Percentiles rank a stretch among this genome's conserved stretches.
These are phyloP conservation scores for Pistacia vera DNA, from an alignment of 345 rosid genomes.

Conservation along the genomic window DNA sequence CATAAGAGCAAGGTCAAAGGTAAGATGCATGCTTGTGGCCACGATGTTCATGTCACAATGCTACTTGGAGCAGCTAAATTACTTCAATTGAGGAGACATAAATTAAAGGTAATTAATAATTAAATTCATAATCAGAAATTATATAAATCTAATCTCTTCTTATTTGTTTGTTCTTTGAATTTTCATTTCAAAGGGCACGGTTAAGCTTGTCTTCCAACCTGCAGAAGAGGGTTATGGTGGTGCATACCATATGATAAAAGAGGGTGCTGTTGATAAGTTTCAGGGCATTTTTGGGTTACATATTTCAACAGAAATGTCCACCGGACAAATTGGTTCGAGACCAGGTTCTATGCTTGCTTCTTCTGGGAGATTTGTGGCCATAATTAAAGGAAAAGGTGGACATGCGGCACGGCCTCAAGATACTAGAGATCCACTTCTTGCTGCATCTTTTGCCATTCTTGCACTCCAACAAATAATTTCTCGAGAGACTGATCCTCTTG, in stretches of 20 bases:
- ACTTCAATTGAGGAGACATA: conserved; percentile 29
- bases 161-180: not conserved
- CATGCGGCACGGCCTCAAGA: conserved; percentile 52
- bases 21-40: conserved; percentile 73
- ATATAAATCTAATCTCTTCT: not conserved
- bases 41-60: conserved; percentile 56
- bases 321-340: conserved; percentile 46
- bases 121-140: not conserved
- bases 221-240: conserved; percentile 59
- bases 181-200: conserved; percentile 38
- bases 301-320: conserved; percentile 35
- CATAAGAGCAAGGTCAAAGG: conserved; percentile 46
- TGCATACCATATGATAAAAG: conserved; percentile 55
- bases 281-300: conserved; percentile 56
- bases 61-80: conserved; percentile 60
- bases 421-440: conserved; percentile 46
- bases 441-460: conserved; percentile 46
- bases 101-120: conserved; percentile 34
- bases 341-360: conserved; percentile 61
- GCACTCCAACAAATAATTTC: conserved; percentile 60
- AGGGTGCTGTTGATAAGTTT: conserved; percentile 51
- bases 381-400: conserved; percentile 48
- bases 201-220: conserved; percentile 67
- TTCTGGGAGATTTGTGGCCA: conserved; percentile 39
- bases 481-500: conserved; percentile 62